phyloP scores from a whole-genome alignment of 1,284 basidiomycete genomes.

The Ceratobasidium sp. region DNA sequence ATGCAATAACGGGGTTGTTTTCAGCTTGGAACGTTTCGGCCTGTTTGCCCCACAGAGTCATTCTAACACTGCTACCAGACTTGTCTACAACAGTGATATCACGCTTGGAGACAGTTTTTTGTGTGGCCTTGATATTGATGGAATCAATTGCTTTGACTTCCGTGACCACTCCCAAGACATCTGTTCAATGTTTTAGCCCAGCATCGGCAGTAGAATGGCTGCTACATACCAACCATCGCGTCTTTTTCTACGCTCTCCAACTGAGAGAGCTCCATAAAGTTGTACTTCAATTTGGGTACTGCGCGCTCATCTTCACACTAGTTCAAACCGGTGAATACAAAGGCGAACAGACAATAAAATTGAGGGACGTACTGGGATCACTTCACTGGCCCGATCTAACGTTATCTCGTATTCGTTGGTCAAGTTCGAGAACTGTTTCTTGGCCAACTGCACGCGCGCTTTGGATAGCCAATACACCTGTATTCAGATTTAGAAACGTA shows the following conservation, averaged over 20 bases:
- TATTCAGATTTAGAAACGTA: neutral
- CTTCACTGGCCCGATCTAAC: conserved; percentile 84
- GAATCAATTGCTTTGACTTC: conserved; percentile 76
- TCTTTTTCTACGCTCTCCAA: conserved; percentile 79
- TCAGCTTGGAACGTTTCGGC: conserved; percentile 80
- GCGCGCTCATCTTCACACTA: conserved; percentile 81
- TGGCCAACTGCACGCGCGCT: conserved; percentile 92
- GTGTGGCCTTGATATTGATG: conserved; percentile 77
- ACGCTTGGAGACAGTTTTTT: conserved; percentile 82
- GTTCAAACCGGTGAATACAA: conserved; percentile 40
- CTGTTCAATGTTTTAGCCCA: conserved; percentile 57
- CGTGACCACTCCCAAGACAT: conserved; percentile 87
- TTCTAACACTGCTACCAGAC: conserved; percentile 79
- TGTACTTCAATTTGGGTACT: conserved; percentile 85
- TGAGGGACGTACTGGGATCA: conserved; percentile 52
- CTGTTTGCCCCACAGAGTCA: conserved; percentile 97
- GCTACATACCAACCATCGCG: conserved; percentile 72
- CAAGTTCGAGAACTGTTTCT: conserved; percentile 95
- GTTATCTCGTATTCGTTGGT: conserved; percentile 94
- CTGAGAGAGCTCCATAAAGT: conserved; percentile 75
- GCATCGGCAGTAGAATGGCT: conserved; percentile 50
- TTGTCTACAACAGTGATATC: conserved; percentile 91
- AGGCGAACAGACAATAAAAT: neutral
- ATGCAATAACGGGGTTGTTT: conserved; percentile 82
- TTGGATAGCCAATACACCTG: conserved; percentile 84